Conservation (phyloP, 2,329 filamentous ascomycete species). For the Passalora sequoiae region DNA sequence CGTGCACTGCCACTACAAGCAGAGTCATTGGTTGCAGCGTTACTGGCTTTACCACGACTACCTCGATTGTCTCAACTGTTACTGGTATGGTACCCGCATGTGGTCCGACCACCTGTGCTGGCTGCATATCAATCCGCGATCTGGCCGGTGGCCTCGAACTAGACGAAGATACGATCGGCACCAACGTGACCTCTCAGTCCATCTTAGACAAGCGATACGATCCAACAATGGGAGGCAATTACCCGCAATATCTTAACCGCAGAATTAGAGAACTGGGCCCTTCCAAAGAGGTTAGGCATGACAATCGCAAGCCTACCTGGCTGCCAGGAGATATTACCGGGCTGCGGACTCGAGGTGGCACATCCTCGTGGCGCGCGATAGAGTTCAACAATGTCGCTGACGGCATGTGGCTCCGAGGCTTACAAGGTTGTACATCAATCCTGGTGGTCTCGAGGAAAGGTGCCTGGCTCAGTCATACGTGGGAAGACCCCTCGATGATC, state of each 20-base stretch:
- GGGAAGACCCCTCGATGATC: too few relatives aligned
- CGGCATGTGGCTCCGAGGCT: not conserved
- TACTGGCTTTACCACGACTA: not conserved
- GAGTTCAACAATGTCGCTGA: not conserved
- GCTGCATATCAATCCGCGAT: too few relatives aligned
- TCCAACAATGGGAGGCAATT: too few relatives aligned
- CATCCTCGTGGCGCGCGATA: not conserved
- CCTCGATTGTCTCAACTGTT: not conserved
- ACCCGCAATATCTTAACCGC: too few relatives aligned
- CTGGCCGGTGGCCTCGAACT: too few relatives aligned
- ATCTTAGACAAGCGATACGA: too few relatives aligned
- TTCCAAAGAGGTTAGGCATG: too few relatives aligned
- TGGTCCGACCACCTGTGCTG: not conserved
- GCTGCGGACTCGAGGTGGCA: too few relatives aligned
- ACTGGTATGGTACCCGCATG: not conserved
- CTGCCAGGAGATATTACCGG: too few relatives aligned
- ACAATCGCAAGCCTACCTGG: too few relatives aligned
- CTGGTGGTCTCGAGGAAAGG: constrained; percentile 1
- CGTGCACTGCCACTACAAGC: not conserved
- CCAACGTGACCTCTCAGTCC: too few relatives aligned
- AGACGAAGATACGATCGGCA: not conserved
- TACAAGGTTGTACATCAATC: not conserved
- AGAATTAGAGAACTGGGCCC: too few relatives aligned
- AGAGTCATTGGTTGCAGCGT: not conserved
- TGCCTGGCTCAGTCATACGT: not conserved